Evolutionary conservation across 352 stramenopile genomes (phyloP), one percentile per base, ranked within the genome.

Genomic region (Blastocystis sp.): DNA sequence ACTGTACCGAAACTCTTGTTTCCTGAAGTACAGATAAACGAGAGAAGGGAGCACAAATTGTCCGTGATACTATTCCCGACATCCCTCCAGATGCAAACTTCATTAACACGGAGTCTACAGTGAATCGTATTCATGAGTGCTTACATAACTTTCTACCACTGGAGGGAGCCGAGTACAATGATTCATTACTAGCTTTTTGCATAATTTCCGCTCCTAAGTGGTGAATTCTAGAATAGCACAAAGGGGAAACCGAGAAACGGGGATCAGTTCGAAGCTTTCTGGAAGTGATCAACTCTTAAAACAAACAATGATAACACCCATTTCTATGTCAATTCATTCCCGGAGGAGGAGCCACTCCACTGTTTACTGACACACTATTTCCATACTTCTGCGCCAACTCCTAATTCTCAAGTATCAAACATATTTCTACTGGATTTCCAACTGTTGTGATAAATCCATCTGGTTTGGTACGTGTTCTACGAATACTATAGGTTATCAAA

Each of bases 1-100:
- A 27, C 16, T 71, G 19, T n/a, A 86, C 37, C 29, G 75, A 69
- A 69, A 86, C 75, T 16, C 75, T 35, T 12, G 75, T 86, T 69
- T 86, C 75, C 32, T 75, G 61, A 19, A 86, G 43, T 56, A 86
- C 75, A 37, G 75, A 75, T 24, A 86, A 27, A 29, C 75, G 49
- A 21, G 75, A 86, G 43, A 86, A 86, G 4, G 75, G 75, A 59
- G 75, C 75, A 86, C 75, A 86, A 77, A 86, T 51, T 21, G 75
- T 86, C 42, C 61, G 49, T 1, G 75, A 86, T 52, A 86, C 32
- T 29, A 65, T 27, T 69, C 75, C 75, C 6, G 75, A 86, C 6
- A 86, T 24, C 12, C 75, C 75, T 27, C 75, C 75, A 19, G 61
- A 86, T 14, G 39, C 19, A n/a, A 86, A 69, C 37, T 86, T 86